phyloP scores from a whole-genome alignment of 371 early-diverging fungal species.

The Dichotomocladium elegans region DNA sequence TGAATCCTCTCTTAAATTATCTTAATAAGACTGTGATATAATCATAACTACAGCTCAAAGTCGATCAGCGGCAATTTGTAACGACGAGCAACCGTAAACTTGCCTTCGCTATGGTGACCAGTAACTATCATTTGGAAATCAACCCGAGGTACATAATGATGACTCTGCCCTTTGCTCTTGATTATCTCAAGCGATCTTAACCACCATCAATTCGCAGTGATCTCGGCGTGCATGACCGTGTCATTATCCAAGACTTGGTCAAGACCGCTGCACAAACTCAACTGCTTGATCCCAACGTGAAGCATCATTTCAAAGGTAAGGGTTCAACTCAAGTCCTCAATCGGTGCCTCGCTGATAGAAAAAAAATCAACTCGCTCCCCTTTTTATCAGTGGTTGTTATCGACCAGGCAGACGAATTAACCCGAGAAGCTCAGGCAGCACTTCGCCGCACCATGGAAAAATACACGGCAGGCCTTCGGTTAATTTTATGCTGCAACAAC shows the following conservation, averaged over 20 bases:
- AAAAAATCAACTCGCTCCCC: too few species aligned
- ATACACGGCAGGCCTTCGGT: constrained; percentile 90
- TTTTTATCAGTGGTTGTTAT: constrained; percentile 83
- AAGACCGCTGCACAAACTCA: constrained; percentile 99
- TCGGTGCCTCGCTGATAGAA: too few species aligned
- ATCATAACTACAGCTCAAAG: constrained; percentile 71
- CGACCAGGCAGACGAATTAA: constrained; percentile 94
- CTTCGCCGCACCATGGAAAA: constrained; percentile 99
- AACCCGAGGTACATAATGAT: constrained; percentile 73
- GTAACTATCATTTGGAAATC: constrained; percentile 91
- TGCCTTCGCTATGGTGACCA: constrained; percentile 80
- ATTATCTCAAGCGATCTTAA: constrained; percentile 79
- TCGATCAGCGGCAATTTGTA: constrained; percentile 79
- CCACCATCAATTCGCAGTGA: constrained; percentile 73
- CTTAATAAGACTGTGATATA: too few species aligned
- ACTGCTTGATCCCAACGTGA: constrained; percentile 82
- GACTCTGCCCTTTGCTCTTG: not conserved
- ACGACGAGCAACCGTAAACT: constrained; percentile 84
- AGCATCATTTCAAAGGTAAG: constrained; percentile 81
- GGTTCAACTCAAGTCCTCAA: not conserved
- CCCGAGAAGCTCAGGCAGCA: constrained; percentile 96
- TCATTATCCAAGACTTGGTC: constrained; percentile 95
- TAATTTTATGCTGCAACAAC: constrained; percentile 92
- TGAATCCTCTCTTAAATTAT: not conserved
- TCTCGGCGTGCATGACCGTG: constrained; percentile 93